Conservation (phyloP, 2,329 filamentous ascomycete genomes). For the Leptographium wingfieldii region DNA sequence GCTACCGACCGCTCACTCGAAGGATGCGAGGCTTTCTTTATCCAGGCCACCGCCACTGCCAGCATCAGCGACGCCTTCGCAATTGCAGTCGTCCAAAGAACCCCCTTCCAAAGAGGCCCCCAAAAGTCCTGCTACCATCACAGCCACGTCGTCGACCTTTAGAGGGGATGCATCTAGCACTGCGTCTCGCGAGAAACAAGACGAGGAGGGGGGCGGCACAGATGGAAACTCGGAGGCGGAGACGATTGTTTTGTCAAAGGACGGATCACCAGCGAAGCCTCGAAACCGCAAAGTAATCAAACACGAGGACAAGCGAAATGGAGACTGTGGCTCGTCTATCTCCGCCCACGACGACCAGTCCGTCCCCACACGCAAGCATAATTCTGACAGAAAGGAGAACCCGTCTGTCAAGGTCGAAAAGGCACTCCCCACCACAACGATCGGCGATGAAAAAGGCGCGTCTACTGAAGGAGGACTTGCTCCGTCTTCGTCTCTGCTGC, state of each 20-base stretch:
- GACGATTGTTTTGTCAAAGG: conserved; percentile 56
- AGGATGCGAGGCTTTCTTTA: conserved; percentile 3
- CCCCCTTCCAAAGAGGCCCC: neutral
- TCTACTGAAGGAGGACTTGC: conserved; percentile 16
- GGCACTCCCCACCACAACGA: conserved; percentile 11
- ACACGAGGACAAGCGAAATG: conserved; percentile 50
- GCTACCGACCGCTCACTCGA: neutral
- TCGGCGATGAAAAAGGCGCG: neutral
- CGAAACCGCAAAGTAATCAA: conserved; percentile 44
- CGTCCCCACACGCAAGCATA: conserved; percentile 5
- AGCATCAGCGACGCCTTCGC: neutral
- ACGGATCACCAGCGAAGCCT: conserved; percentile 50
- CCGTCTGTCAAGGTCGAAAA: conserved; percentile 3
- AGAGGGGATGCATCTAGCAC: conserved; percentile 7
- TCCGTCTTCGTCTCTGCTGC: conserved; percentile 19
- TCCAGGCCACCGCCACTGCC: conserved; percentile 2
- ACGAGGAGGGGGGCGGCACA: conserved; percentile 30
- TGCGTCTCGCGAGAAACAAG: conserved; percentile 20
- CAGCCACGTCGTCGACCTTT: neutral
- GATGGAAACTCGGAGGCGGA: conserved; percentile 60
- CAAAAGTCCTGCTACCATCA: neutral
- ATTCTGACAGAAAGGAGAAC: conserved; percentile 13
- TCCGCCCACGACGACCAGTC: neutral
- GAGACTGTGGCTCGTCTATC: conserved; percentile 23
- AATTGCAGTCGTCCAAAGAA: neutral